Percentiles rank a stretch among this genome's conserved stretches.
Evolutionary conservation across 768 basidiomycete species (phyloP).

Genomic region (Boletus sensibilis): DNA sequence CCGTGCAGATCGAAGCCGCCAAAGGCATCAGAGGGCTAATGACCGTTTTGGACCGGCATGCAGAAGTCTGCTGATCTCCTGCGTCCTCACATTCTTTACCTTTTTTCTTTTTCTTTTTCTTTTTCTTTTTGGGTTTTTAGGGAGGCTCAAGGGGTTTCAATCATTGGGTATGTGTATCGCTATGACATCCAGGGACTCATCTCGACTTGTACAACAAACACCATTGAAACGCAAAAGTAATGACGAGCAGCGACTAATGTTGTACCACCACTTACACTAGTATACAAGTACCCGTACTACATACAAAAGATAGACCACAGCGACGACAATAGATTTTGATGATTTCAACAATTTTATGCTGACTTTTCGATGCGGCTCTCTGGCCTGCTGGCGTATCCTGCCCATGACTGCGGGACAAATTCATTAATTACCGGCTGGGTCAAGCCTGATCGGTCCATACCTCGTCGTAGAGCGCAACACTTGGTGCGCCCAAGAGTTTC

Average conservation of each 20-base stretch:
- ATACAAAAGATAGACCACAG: constrained; percentile 7
- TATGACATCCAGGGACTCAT: constrained; percentile 7
- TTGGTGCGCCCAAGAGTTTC: constrained; percentile 60
- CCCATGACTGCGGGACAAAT: constrained; percentile 76
- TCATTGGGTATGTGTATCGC: constrained; percentile 22
- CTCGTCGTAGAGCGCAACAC: constrained; percentile 88
- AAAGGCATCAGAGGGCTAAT: constrained; percentile 37
- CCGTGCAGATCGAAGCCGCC: constrained; percentile 36
- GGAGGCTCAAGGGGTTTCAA: constrained; percentile 17
- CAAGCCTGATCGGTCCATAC: constrained; percentile 42
- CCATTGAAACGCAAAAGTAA: constrained; percentile 11
- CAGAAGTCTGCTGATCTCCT: constrained; percentile 23
- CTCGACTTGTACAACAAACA: constrained; percentile 18
- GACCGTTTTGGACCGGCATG: constrained; percentile 37
- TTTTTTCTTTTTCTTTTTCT: background rate
- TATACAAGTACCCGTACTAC: constrained; percentile 16
- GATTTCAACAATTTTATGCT: constrained; percentile 9
- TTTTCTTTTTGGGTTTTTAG: constrained; percentile 13
- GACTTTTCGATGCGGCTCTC: constrained; percentile 72
- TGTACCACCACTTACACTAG: constrained; percentile 31
- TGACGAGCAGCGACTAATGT: constrained; percentile 21
- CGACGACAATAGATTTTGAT: constrained; percentile 4
- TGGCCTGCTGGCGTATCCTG: constrained; percentile 80
- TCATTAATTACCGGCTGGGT: constrained; percentile 18
- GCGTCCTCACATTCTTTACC: background rate